Evolutionary conservation across 2,329 filamentous ascomycete genomes (phyloP), one percentile per base, ranked within the genome.

Genomic region (Didymellaceae sp.): DNA sequence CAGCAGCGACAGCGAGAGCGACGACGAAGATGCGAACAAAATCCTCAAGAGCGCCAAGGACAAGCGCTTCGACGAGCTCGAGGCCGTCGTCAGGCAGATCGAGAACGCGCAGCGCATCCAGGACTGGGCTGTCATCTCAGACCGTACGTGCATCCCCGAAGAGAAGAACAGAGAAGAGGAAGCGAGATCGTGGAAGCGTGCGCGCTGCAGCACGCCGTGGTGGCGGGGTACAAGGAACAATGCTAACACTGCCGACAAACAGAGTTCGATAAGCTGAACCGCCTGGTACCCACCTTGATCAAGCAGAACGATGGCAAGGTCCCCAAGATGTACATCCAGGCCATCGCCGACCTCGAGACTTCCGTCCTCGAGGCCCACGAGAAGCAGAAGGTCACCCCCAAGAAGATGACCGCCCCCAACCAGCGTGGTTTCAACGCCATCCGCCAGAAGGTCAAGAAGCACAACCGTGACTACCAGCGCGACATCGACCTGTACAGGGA

Each of bases 361-460:
- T 86, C 89, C 72, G 89, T 97, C 82, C 92, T 92, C 72, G 95
- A 99, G 80, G 87, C 92, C 18, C 84, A 96, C 60, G 86, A 91
- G 67, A 97, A 97, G 83, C 90, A 96, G 74, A 99, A 99, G 82
- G 89, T 95, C 63, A 89, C 90, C 2, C 86, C 88, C 58, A 97
- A 97, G 86, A 97, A 97, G 84, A 96, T 97, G 92, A 99, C 96
- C 79, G 91, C 92, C 56, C 94, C 88, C 71, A 95, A 93, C 72
- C 89, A 91, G 61, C 90, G 91, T 77, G 91, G 92, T 68, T 84
- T 99, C 69, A 99, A 97, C 75, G 91, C 92, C 57, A 90, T 97
- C 70, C 96, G 97, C 80, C 94, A 99, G 77, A 92, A 92, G 79
- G 91, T 99, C 80, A 92, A 93, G 85, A 97, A 97, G 85, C 93